phyloP scores from a whole-genome alignment of 176 grass and related monocot species.

The Juncus effusus region DNA sequence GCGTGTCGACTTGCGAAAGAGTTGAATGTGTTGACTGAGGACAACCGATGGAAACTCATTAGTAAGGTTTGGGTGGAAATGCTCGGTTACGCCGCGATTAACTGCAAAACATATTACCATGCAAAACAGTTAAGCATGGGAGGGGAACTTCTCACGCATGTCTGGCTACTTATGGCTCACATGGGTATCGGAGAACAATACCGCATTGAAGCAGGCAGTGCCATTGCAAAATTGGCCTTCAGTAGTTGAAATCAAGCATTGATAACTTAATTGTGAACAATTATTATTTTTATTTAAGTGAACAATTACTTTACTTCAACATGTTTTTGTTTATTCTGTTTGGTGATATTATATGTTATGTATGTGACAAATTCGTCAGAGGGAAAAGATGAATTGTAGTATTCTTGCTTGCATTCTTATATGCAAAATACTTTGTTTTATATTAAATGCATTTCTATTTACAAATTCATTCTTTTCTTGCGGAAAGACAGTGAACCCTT shows the following conservation, averaged over 20 bases:
- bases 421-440: too few relatives aligned
- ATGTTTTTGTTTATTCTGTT: too few relatives aligned
- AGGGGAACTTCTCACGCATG: constrained; percentile 20
- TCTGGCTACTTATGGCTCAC: constrained; percentile 46
- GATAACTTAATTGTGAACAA: too few relatives aligned
- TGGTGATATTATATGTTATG: too few relatives aligned
- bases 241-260: constrained; percentile 6
- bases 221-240: constrained; percentile 4
- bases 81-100: constrained; percentile 47
- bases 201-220: constrained; percentile 28
- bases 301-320: too few relatives aligned
- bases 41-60: constrained; percentile 43
- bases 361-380: too few relatives aligned
- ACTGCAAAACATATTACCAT: constrained; percentile 56
- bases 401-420: too few relatives aligned
- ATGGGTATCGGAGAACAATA: constrained; percentile 43
- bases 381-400: too few relatives aligned
- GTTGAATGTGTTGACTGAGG: neutral
- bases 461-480: too few relatives aligned
- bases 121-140: constrained; percentile 49
- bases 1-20: constrained; percentile 31
- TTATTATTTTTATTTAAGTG: too few relatives aligned
- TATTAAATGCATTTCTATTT: too few relatives aligned
- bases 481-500: too few relatives aligned
- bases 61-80: constrained; percentile 64